Base-by-base conservation (phyloP, 31 red algal species). In the Endocladia muricata region DNA sequence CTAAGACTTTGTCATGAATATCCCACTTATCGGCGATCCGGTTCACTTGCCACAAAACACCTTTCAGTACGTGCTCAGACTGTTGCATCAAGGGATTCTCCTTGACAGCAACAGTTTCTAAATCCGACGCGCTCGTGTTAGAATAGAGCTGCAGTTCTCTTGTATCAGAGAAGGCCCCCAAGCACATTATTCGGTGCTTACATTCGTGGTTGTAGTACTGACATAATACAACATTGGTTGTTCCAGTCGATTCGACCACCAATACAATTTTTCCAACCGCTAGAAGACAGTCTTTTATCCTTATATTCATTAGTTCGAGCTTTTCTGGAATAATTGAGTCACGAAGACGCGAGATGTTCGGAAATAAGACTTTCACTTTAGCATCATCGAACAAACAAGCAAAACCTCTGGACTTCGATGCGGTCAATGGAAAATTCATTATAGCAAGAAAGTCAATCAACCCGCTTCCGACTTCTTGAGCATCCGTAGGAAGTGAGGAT, bases 351-450 rank as follows among this genome's bases (percentile, higher is more conserved):
- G 61, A 21, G 32, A 67, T 0, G 5, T 33, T 67, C 28, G 61
- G 61, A 7, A 67, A 29, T 19, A 34, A 4, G 19, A 34, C 33
- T 32, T 67, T 26, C 5, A 67, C 28, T 8, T 19, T 21, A 7
- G 61, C 28, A 34, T 19, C 61, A 8, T 26, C 3, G 23, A 67
- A 67, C 19, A 67, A 32, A 4, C 30, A 26, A 34, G 23, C 34
- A 33, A 67, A 67, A 4, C 61, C 61, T 33, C 39, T 67, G 32
- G 61, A 67, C 61, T 67, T 29, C n/a, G 61, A 67, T 67, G 61
- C 61, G 17, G 61, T 35, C 4, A 67, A 34, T 33, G 61, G 61
- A 3, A 67, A 34, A 23, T 67, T 35, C 61, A 67, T 67, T 21
- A 67, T 34, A 33, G 61, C 61, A 5, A 67, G 61, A 19, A 23